A percentile compares a stretch with the other conserved stretches of the same genome.
Conservation (phyloP, 352 stramenopile genomes). For the Phytopythium aichiense region DNA sequence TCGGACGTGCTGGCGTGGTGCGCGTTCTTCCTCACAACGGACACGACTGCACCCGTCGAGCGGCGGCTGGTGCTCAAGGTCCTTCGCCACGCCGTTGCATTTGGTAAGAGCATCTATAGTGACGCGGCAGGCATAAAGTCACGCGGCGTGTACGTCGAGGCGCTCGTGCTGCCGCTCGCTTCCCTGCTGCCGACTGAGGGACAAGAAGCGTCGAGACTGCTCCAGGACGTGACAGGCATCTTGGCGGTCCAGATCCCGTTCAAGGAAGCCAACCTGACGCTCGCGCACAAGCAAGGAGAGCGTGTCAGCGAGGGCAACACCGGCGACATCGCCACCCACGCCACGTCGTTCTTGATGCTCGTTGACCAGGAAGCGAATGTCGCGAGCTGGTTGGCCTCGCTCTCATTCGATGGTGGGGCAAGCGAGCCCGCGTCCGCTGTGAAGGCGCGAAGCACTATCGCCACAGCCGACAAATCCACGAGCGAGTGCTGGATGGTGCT, state of each 20-base stretch:
- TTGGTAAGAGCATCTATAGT: slow-evolving; percentile 10
- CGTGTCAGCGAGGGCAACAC: slow-evolving; percentile 9
- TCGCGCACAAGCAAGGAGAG: neutral
- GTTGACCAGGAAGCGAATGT: slow-evolving; percentile 15
- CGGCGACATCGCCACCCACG: slow-evolving; percentile 24
- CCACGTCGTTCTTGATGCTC: slow-evolving; percentile 27
- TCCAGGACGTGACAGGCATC: slow-evolving; percentile 36
- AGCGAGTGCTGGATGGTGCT: slow-evolving; percentile 30
- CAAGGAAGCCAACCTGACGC: neutral
- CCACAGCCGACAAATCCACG: neutral
- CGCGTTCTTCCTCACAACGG: slow-evolving; percentile 31
- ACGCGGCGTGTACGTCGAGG: slow-evolving; percentile 51
- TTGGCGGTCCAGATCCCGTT: slow-evolving; percentile 16
- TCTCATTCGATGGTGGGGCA: slow-evolving; percentile 21
- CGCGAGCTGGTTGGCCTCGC: slow-evolving; percentile 28
- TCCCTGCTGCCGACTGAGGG: slow-evolving; percentile 33
- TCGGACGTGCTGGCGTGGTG: slow-evolving; percentile 35
- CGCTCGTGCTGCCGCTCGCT: slow-evolving; percentile 50
- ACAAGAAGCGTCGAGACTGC: slow-evolving; percentile 21
- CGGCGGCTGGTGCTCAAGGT: slow-evolving; percentile 39
- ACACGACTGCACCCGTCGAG: slow-evolving; percentile 25
- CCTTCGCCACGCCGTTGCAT: slow-evolving; percentile 23
- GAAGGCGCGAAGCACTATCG: neutral
- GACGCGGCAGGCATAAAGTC: neutral
- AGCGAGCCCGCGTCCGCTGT: neutral